phyloP scores from a whole-genome alignment of 83 land plant genomes.

The Diphasiastrum complanatum region DNA sequence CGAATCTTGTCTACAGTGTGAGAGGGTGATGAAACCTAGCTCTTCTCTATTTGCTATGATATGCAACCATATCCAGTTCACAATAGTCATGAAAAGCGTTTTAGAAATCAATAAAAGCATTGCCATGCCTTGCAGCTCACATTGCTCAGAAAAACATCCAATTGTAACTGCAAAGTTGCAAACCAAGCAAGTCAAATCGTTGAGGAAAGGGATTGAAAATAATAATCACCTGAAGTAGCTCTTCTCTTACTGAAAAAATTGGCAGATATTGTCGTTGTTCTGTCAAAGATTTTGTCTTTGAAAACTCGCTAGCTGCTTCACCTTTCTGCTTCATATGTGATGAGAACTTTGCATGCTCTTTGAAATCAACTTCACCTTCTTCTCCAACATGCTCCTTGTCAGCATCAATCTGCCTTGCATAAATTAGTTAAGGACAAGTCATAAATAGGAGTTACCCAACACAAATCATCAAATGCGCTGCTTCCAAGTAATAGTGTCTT shows the following conservation, averaged over 20 bases:
- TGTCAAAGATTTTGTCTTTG: constrained; percentile 69
- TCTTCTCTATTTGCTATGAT: too few species aligned
- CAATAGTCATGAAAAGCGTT: too few species aligned
- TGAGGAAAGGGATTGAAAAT: not conserved
- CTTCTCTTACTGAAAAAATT: constrained; percentile 81
- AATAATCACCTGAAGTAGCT: constrained; percentile 65
- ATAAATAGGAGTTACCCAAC: too few species aligned
- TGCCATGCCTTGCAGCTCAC: too few species aligned
- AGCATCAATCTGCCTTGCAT: constrained; percentile 76
- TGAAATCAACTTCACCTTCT: constrained; percentile 88
- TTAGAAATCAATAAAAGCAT: too few species aligned
- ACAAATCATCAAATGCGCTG: too few species aligned
- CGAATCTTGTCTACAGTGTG: too few species aligned
- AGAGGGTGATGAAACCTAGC: too few species aligned
- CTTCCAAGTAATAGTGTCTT: too few species aligned
- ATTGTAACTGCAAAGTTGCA: not conserved
- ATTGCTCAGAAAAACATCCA: too few species aligned
- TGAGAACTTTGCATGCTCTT: constrained; percentile 82
- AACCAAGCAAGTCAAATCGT: not conserved
- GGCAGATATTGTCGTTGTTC: constrained; percentile 96
- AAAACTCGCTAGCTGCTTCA: constrained; percentile 95
- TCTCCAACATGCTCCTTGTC: constrained; percentile 79
- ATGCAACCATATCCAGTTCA: too few species aligned
- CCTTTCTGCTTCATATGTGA: constrained; percentile 86
- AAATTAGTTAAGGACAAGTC: too few species aligned